Evolutionary conservation across 345 rosid genomes (phyloP).

Genomic region (Camelina sativa): DNA sequence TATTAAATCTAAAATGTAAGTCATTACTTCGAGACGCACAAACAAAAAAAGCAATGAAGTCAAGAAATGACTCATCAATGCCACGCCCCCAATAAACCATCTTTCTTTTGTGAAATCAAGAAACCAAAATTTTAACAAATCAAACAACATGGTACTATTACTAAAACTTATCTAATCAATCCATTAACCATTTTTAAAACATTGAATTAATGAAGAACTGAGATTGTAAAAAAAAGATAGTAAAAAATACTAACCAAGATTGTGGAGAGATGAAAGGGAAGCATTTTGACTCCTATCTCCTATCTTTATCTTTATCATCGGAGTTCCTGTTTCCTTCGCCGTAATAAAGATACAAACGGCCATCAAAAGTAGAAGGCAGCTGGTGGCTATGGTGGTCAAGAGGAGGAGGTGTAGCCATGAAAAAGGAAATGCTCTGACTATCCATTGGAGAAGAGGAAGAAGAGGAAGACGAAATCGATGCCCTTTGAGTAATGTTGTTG

Average conservation of each 20-base stretch:
- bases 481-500: conserved; percentile 67
- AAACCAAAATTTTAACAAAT: conserved; percentile 34
- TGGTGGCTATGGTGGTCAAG: conserved; percentile 67
- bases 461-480: conserved; percentile 43
- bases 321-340: conserved; percentile 67
- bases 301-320: conserved; percentile 74
- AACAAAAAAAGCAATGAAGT: conserved; percentile 23
- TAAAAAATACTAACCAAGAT: conserved; percentile 55
- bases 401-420: conserved; percentile 64
- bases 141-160: conserved; percentile 38
- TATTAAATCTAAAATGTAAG: conserved; percentile 6
- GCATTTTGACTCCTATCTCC: conserved; percentile 51
- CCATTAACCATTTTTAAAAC: not conserved
- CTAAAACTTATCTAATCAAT: conserved; percentile 30
- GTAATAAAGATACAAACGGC: conserved; percentile 46
- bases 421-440: conserved; percentile 65
- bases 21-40: conserved; percentile 38
- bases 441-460: conserved; percentile 47
- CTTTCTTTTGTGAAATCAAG: conserved; percentile 54
- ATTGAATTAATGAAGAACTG: not conserved
- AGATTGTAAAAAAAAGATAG: not conserved
- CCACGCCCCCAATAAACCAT: conserved; percentile 43
- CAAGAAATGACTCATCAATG: conserved; percentile 19
- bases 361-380: conserved; percentile 51
- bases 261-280: conserved; percentile 12